Base-by-base conservation (phyloP, 129 eudicot species). In the Centella asiatica region DNA sequence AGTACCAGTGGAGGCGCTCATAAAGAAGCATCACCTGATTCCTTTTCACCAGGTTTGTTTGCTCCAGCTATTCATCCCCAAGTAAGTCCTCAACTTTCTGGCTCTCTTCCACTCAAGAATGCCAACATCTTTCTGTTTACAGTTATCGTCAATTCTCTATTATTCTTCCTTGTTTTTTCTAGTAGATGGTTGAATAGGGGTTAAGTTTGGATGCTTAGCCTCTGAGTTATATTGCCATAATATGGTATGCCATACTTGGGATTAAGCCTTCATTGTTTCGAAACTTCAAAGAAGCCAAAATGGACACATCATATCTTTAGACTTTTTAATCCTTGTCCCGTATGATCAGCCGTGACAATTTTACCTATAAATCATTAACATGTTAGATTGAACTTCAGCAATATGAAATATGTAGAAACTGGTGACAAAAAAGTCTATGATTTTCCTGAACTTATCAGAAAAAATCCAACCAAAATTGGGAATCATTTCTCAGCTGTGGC, bases 1-100 rank as follows among this genome's bases (percentile, higher is more conserved):
- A 64, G 88, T 85, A 78, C 88, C 83, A 74, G 85, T 76, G 78
- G 86, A 80, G 65, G 86, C 27, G 80, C 83, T 76, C 48, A 81
- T 77, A 75, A 75, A 78, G 78, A 78, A 78, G 62, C 81, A 68
- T 50, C 67, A 23, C 53, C 76, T 31, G 69, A 28, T 78, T 60
- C 76, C 54, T 48, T 67, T 37, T 49, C 70, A 60, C 66, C 85
- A 75, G 76, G 76, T 70, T 66, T 67, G 62, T 62, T 34, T 71
- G 70, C 67, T 72, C 51, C 81, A 50, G 39, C 55, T 54, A 32
- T 61, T 54, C 45, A 3, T 62, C 33, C 72, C 69, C 72, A 8
- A 77, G 81, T 81, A 81, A 85, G 94, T 46, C 66, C 78, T 64
- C 49, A 10, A 40, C 60, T 52, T 60, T 51, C 64, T 40, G 23